Percentiles rank a stretch among this genome's conserved stretches.
Conservation (phyloP, 768 basidiomycete genomes). For the Trametes gibbosa region DNA sequence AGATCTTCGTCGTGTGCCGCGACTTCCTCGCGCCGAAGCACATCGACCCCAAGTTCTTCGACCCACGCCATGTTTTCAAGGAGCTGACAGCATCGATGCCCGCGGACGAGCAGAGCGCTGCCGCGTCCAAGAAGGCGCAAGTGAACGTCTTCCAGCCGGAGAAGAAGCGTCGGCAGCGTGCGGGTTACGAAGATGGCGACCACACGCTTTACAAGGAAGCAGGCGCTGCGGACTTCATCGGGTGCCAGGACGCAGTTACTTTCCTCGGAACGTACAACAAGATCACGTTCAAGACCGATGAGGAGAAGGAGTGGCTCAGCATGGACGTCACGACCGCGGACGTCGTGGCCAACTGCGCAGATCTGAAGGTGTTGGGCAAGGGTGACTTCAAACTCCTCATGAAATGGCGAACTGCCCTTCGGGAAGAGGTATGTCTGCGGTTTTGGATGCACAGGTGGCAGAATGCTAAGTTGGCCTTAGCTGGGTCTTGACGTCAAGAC, state of each 20-base stretch:
- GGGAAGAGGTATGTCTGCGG: slow-evolving; percentile 77
- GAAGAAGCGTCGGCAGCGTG: slow-evolving; percentile 89
- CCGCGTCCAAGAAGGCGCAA: slow-evolving; percentile 64
- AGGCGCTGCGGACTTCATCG: slow-evolving; percentile 69
- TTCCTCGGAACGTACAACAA: slow-evolving; percentile 76
- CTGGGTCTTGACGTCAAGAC: slow-evolving; percentile 82
- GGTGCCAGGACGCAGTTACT: slow-evolving; percentile 66
- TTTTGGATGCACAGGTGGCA: not conserved
- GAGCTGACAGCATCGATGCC: slow-evolving; percentile 59
- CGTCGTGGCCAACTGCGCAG: slow-evolving; percentile 77
- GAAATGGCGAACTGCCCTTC: slow-evolving; percentile 85
- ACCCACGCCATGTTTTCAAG: slow-evolving; percentile 97
- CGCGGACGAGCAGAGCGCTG: slow-evolving; percentile 47
- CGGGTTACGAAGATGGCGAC: slow-evolving; percentile 94
- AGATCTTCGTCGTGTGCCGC: slow-evolving; percentile 98
- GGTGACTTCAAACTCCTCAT: slow-evolving; percentile 93
- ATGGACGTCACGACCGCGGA: slow-evolving; percentile 74
- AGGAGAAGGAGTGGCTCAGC: slow-evolving; percentile 85
- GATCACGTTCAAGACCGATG: slow-evolving; percentile 74
- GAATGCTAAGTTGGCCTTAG: slow-evolving; percentile 35
- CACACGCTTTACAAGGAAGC: slow-evolving; percentile 83
- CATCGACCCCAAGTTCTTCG: slow-evolving; percentile 97
- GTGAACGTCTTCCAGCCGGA: slow-evolving; percentile 97
- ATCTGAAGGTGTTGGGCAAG: slow-evolving; percentile 96
- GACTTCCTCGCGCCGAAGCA: slow-evolving; percentile 92